These are phyloP conservation scores for Lichenothelia convexa DNA, from an alignment of 495 filamentous ascomycete genomes.

Conservation along the genomic window DNA sequence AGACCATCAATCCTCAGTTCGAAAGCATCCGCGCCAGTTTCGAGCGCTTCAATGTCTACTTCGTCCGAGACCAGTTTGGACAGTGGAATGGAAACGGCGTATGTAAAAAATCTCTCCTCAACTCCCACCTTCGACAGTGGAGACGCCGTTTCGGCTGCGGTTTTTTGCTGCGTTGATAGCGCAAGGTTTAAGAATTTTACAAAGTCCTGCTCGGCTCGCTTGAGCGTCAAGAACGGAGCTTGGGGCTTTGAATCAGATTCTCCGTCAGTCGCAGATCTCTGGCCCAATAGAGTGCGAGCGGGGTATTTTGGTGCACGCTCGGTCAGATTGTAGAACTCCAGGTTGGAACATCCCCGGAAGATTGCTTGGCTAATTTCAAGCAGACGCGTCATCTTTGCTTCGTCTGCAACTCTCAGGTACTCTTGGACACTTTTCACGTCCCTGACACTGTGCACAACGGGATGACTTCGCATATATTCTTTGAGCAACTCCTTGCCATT, in stretches of 20 bases:
- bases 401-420: constrained; percentile 42
- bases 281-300: no score
- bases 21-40: constrained; percentile 52
- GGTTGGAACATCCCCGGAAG: constrained; percentile 50
- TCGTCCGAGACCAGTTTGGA: constrained; percentile 36
- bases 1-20: constrained; percentile 45
- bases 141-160: constrained; percentile 49
- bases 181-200: constrained; percentile 42
- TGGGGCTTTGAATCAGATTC: no score
- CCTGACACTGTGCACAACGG: constrained; percentile 55
- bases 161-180: constrained; percentile 33
- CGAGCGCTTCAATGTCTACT: constrained; percentile 41
- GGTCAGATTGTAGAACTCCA: constrained; percentile 63
- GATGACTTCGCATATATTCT: constrained; percentile 36
- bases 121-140: constrained; percentile 49
- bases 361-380: constrained; percentile 35
- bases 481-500: constrained; percentile 20
- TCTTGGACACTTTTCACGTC: constrained; percentile 46
- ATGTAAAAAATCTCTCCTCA: constrained; percentile 45
- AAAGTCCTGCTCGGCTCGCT: constrained; percentile 57
- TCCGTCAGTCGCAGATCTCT: no score
- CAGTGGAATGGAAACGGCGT: constrained; percentile 43
- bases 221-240: constrained; percentile 48
- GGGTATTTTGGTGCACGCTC: constrained; percentile 22
- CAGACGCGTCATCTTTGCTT: constrained; percentile 26